Conservation (phyloP, 2,329 filamentous ascomycete genomes). For the Endothia cerciana region DNA sequence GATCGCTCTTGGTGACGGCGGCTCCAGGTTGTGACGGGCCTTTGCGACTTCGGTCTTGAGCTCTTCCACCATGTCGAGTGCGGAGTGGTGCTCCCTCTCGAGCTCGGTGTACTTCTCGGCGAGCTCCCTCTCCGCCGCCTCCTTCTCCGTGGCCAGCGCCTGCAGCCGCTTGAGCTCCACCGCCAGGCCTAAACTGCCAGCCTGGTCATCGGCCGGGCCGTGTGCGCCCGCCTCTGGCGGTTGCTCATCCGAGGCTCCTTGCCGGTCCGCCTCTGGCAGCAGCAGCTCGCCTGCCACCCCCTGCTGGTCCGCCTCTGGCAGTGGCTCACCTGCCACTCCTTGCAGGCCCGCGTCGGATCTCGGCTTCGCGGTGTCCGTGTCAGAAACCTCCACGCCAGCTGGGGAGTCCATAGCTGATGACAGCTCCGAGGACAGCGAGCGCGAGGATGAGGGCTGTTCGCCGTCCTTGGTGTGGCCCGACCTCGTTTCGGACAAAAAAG, state of each 20-base stretch:
- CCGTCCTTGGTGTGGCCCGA: slow-evolving; percentile 71
- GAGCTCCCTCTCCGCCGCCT: slow-evolving; percentile 73
- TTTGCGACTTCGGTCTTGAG: slow-evolving; percentile 85
- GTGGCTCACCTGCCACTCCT: slow-evolving; percentile 4
- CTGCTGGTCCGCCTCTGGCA: not conserved
- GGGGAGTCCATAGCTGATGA: slow-evolving; percentile 83
- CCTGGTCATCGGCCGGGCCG: slow-evolving; percentile 41
- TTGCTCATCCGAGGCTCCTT: slow-evolving; percentile 10
- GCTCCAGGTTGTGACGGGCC: slow-evolving; percentile 64
- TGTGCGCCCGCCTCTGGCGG: slow-evolving; percentile 4
- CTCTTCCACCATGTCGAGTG: slow-evolving; percentile 85
- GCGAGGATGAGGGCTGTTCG: slow-evolving; percentile 75
- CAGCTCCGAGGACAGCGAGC: slow-evolving; percentile 91
- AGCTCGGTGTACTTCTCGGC: slow-evolving; percentile 81
- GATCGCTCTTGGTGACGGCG: slow-evolving; percentile 63
- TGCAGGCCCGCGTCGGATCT: slow-evolving; percentile 31
- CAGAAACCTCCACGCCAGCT: slow-evolving; percentile 65
- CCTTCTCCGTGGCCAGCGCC: slow-evolving; percentile 73
- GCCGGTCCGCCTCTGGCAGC: not conserved
- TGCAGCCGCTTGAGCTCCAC: slow-evolving; percentile 75
- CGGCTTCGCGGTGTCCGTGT: slow-evolving; percentile 59
- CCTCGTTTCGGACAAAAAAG: slow-evolving; percentile 82
- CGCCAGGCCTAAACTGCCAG: slow-evolving; percentile 51
- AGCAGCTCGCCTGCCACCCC: not conserved
- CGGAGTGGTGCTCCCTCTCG: slow-evolving; percentile 78